Conservation (phyloP, 2,329 filamentous ascomycete species). For the Colletotrichum somersetense region DNA sequence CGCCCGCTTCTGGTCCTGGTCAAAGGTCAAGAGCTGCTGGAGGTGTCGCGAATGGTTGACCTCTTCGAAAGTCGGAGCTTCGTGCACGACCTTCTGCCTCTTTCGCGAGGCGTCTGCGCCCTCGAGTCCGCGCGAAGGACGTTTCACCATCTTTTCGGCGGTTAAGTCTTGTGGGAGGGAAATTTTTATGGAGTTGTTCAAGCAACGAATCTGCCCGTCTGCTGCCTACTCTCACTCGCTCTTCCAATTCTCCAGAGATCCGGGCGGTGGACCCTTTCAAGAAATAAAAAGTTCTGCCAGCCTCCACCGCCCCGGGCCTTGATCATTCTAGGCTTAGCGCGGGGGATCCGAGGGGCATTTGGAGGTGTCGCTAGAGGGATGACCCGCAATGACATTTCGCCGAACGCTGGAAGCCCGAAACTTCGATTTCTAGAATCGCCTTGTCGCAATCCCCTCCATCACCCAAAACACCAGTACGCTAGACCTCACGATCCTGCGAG, state of each 20-base stretch:
- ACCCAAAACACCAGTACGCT: neutral
- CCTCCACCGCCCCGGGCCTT: slow-evolving; percentile 31
- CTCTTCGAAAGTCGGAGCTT: slow-evolving; percentile 70
- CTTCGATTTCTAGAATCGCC: slow-evolving; percentile 24
- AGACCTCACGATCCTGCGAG: neutral
- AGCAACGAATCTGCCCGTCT: slow-evolving; percentile 1
- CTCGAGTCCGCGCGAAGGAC: slow-evolving; percentile 55
- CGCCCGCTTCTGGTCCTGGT: slow-evolving; percentile 76
- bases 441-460: slow-evolving; percentile 5
- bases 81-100: slow-evolving; percentile 68
- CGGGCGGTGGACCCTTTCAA: slow-evolving; percentile 27
- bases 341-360: slow-evolving; percentile 27
- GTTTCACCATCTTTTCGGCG: slow-evolving; percentile 58
- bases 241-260: slow-evolving; percentile 7
- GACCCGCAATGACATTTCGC: slow-evolving; percentile 40
- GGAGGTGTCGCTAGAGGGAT: slow-evolving; percentile 16
- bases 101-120: slow-evolving; percentile 60
- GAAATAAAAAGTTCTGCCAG: slow-evolving; percentile 44
- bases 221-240: slow-evolving; percentile 1
- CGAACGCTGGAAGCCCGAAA: slow-evolving; percentile 13
- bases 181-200: neutral
- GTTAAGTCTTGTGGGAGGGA: neutral
- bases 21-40: slow-evolving; percentile 75
- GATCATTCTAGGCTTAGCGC: slow-evolving; percentile 30
- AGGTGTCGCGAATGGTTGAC: slow-evolving; percentile 75